Evolutionary conservation across 2,329 filamentous ascomycete species (phyloP), one percentile per base, ranked within the genome.

Genomic region (Pseudogymnoascus sp.): DNA sequence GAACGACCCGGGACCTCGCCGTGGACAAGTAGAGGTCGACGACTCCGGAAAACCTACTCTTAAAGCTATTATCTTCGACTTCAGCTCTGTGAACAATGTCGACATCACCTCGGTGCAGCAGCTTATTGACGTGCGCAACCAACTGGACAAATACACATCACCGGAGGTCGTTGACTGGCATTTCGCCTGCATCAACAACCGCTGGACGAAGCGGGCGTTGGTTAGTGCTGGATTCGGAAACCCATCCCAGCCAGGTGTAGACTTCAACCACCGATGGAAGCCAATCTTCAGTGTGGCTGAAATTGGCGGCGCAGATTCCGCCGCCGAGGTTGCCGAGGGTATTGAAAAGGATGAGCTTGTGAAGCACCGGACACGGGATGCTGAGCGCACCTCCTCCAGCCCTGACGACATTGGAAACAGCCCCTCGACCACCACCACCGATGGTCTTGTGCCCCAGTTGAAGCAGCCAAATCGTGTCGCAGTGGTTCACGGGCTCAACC

Each of bases 221-320:
- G 88, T 88, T 3, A 86, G 90, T 1, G 93, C 89, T 23, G 93
- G 93, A 11, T 97, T 97, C 71, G 93, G 93, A 1, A 92, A 89
- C 73, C 92, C 91, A 2, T 85, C 86, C 0, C 74, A 74, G 5
- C 77, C 75, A 63, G 74, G 72, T 12, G 81, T 79, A 64, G 80
- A 78, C 1, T 75, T 80, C 5, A 83, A 84, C 69, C 81, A 84
- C 66, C 84, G 90, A 64, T 97, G 93, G 93, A 93, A 91, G 74
- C 90, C 92, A n/a, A 92, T 97, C 67, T 97, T 96, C 80, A 92
- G 86, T 72, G 91, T 97, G 21, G 91, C 93, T 1, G 91, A 96
- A 72, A 86, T 96, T 67, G 86, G 91, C 66, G 88, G 91, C 18
- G 78, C 80, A 3, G 77, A 86, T 62, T 90, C 88, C 3, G 89